Evolutionary conservation across 139 green algal species (phyloP), one percentile per base, ranked within the genome.

Genomic region (Picochlorum sp.): DNA sequence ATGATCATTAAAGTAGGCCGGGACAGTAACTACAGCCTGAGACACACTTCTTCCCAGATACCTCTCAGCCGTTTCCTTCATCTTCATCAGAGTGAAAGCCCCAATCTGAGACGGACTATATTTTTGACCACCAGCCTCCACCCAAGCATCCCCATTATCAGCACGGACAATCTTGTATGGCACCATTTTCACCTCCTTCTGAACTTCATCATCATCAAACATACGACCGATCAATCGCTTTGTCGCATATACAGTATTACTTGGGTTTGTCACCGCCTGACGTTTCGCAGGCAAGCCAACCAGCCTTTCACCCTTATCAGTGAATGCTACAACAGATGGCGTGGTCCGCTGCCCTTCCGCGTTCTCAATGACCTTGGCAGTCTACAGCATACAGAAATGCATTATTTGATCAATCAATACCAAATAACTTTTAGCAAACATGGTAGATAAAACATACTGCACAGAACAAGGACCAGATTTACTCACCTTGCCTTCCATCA

Each of bases 1-100:
- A 12, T 81, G 75, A 77, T 99, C 93, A 70, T 99, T 99, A 85
- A 99, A 99, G 75, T 98, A 99, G 7, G 93, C 93, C 3, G 93
- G 93, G 35, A 99, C 93, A 2, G 93, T 99, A 57, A 99, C 75
- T 14, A 97, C 93, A 2, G 93, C 93, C 73, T 95, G 84, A 59
- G 50, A 73, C 5, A 99, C 83, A 12, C 64, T 40, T 30, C 87
- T 69, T 6, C 92, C 93, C 32, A 99, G 73, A 75, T 95, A 98
- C 0, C 84, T 70, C 80, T 98, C 93, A 65, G 91, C 92, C 20
- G 86, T 97, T 63, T 96, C 87, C 75, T 95, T 96, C 92, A 99
- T 96, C 74, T 98, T 98, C 24, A 70, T 83, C 32, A 98, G 72
- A 24, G 84, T 71, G 54, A 97, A 96, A 10, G 88, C 89, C 14